These are phyloP conservation scores for Scheffersomyces cryptocercus DNA, from an alignment of 1,139 yeast species.

Conservation along the genomic window DNA sequence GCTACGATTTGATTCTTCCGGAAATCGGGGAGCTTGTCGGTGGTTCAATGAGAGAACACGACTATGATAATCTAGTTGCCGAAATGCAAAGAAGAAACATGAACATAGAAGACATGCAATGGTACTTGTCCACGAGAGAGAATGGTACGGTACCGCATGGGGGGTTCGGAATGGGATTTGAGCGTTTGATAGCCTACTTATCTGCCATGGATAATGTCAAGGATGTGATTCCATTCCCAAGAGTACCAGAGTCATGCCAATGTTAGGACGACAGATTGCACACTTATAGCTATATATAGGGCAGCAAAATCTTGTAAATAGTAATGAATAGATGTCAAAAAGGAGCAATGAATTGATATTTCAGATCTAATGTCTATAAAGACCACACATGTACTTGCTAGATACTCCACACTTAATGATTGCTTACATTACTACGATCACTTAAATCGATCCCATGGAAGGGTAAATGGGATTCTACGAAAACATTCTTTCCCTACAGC, in stretches of 20 bases:
- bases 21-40: constrained; percentile 96
- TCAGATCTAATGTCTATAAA: too few species aligned
- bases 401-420: too few species aligned
- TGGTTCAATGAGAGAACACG: constrained; percentile 87
- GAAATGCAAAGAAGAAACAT: constrained; percentile 56
- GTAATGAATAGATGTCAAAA: not conserved
- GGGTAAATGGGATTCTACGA: too few species aligned
- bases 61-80: constrained; percentile 42
- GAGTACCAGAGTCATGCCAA: constrained; percentile 38
- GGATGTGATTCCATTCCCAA: constrained; percentile 85
- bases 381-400: too few species aligned
- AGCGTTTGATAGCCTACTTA: constrained; percentile 73
- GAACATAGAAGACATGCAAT: constrained; percentile 62
- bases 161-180: constrained; percentile 96
- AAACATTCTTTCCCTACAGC: too few species aligned
- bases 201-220: constrained; percentile 74
- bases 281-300: too few species aligned
- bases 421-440: too few species aligned
- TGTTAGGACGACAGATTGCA: constrained; percentile 21
- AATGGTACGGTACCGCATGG: constrained; percentile 93
- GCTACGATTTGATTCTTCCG: constrained; percentile 87
- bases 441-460: too few species aligned
- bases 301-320: constrained; percentile 2
- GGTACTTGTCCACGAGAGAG: constrained; percentile 77
- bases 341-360: too few species aligned